Conservation (phyloP, 2,329 filamentous ascomycete species). For the Colletotrichum spaethianum region DNA sequence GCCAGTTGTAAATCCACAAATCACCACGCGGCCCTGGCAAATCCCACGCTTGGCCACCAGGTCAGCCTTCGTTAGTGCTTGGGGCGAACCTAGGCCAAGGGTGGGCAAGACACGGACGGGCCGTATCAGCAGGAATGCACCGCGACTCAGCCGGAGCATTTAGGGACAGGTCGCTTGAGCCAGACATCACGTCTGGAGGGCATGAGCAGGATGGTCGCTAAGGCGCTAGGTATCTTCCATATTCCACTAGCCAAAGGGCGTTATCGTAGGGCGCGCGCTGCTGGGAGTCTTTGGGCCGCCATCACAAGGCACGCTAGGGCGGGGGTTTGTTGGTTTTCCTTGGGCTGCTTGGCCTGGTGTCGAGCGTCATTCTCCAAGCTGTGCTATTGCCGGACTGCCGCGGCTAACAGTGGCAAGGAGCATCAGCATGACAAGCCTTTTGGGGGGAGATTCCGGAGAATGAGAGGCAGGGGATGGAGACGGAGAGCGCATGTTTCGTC, state of each 20-base stretch:
- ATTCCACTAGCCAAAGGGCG: neutral
- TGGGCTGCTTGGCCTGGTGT: neutral
- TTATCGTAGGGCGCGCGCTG: constrained; percentile 14
- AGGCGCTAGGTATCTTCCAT: neutral
- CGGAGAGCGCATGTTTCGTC: neutral
- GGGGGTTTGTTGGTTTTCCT: neutral
- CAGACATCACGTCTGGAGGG: neutral
- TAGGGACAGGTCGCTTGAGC: neutral
- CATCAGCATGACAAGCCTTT: neutral
- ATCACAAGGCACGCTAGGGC: constrained; percentile 37
- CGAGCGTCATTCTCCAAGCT: constrained; percentile 6
- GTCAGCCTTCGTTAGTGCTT: neutral
- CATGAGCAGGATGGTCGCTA: neutral
- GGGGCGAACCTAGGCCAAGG: neutral
- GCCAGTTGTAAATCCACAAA: neutral
- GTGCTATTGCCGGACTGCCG: neutral
- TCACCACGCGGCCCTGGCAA: neutral
- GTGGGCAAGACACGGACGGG: neutral
- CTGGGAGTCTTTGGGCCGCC: constrained; percentile 11
- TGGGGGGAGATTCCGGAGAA: neutral
- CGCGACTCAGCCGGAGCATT: neutral
- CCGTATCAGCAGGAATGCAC: neutral
- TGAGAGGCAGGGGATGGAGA: neutral
- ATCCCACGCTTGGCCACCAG: neutral
- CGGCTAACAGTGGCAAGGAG: neutral